Evolutionary conservation across 768 basidiomycete species (phyloP).

Genomic region (Nidularia sp.): DNA sequence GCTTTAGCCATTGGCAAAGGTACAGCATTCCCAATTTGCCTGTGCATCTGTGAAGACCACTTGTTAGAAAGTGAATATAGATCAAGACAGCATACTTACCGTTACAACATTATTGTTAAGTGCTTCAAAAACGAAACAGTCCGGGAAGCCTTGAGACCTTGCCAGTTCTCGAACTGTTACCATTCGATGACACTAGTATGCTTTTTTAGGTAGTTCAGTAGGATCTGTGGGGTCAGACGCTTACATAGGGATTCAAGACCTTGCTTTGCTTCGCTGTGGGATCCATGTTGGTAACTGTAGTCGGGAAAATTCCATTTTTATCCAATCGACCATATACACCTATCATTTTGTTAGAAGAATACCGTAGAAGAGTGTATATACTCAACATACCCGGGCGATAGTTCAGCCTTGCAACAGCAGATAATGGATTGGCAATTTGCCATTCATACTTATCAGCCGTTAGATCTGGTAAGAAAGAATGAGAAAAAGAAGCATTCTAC

Average conservation of each 20-base stretch:
- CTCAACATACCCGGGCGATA: slow-evolving; percentile 43
- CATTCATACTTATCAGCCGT: slow-evolving; percentile 48
- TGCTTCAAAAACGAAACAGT: slow-evolving; percentile 62
- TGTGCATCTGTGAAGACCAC: slow-evolving; percentile 53
- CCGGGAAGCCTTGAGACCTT: slow-evolving; percentile 79
- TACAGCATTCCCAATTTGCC: slow-evolving; percentile 81
- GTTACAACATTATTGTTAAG: slow-evolving; percentile 50
- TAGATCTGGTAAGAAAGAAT: slow-evolving; percentile 28
- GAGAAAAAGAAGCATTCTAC: slow-evolving; percentile 1
- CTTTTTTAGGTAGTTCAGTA: not conserved
- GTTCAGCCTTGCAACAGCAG: slow-evolving; percentile 47
- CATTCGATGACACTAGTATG: slow-evolving; percentile 58
- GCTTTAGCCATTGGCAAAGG: slow-evolving; percentile 63
- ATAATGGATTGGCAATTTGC: slow-evolving; percentile 56
- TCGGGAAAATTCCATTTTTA: slow-evolving; percentile 53
- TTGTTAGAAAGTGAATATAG: not conserved
- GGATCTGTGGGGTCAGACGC: slow-evolving; percentile 11
- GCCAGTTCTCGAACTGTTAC: slow-evolving; percentile 75
- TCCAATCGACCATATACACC: slow-evolving; percentile 60
- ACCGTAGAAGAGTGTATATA: not conserved
- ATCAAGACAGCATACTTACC: slow-evolving; percentile 31
- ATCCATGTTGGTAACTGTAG: slow-evolving; percentile 75
- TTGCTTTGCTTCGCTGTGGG: slow-evolving; percentile 75
- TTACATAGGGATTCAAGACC: slow-evolving; percentile 64
- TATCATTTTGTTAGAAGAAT: slow-evolving; percentile 2